Evolutionary conservation across 164 flowering plant genomes (phyloP).

Genomic region (Annona cherimola): DNA sequence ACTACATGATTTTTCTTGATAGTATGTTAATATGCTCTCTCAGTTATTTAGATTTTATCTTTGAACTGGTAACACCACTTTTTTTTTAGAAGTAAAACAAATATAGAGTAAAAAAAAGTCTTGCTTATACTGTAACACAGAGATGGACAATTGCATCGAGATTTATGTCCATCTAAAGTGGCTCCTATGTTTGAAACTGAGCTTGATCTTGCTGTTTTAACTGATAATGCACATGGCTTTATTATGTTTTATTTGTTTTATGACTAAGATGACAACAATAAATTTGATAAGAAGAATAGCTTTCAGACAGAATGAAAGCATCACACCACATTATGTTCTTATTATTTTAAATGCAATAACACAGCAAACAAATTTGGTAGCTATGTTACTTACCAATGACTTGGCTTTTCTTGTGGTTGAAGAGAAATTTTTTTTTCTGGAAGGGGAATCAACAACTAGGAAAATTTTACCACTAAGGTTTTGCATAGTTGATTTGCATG

Average conservation of each 20-base stretch:
- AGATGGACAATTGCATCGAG: neutral
- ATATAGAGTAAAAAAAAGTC: neutral
- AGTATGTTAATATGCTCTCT: neutral
- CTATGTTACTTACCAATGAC: too few relatives aligned
- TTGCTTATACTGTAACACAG: neutral
- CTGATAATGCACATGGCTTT: neutral
- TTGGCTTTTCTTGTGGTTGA: too few relatives aligned
- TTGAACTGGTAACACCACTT: neutral
- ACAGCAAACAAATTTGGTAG: too few relatives aligned
- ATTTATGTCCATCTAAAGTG: neutral
- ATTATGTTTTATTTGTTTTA: neutral
- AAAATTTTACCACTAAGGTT: too few relatives aligned
- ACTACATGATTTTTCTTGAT: neutral
- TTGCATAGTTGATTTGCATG: too few relatives aligned
- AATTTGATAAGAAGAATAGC: neutral
- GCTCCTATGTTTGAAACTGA: neutral
- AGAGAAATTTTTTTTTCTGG: too few relatives aligned
- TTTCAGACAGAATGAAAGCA: neutral
- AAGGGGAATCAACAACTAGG: too few relatives aligned
- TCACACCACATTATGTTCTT: neutral
- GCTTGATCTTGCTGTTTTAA: neutral
- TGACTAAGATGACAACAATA: neutral
- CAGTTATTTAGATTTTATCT: neutral
- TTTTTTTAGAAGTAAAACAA: conserved; percentile 1
- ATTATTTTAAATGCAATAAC: neutral